Evolutionary conservation across 2,329 filamentous ascomycete species (phyloP).

Genomic region (Colletotrichum caudatum): DNA sequence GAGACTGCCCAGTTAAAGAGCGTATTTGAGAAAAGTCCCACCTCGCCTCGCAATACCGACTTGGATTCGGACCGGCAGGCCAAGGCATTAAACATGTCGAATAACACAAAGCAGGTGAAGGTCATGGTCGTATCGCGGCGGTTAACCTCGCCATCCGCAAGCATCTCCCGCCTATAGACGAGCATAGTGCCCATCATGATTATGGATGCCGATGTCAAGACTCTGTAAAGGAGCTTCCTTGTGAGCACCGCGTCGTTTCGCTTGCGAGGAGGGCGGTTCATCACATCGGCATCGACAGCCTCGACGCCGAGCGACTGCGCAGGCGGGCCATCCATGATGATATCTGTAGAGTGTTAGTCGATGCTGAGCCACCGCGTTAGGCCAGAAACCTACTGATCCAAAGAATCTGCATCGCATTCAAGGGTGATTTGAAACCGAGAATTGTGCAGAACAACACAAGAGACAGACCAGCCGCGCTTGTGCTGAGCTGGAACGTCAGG

Average conservation of each 20-base stretch:
- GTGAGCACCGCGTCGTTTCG: constrained; percentile 94
- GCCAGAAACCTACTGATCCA: constrained; percentile 89
- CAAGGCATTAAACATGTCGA: constrained; percentile 99
- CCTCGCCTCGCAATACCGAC: constrained; percentile 86
- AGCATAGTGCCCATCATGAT: constrained; percentile 94
- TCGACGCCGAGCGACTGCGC: constrained; percentile 98
- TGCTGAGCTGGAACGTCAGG: constrained; percentile 97
- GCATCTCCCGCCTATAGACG: constrained; percentile 93
- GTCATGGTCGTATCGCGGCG: constrained; percentile 99
- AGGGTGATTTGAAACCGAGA: constrained; percentile 91
- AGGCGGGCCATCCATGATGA: constrained; percentile 98
- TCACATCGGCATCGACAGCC: constrained; percentile 92
- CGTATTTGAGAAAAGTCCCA: constrained; percentile 85
- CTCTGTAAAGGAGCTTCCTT: constrained; percentile 81
- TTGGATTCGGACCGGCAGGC: constrained; percentile 93
- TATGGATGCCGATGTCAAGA: constrained; percentile 86
- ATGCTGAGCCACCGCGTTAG: neutral
- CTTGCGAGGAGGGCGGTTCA: constrained; percentile 86
- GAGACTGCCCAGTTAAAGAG: constrained; percentile 98
- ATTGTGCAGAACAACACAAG: constrained; percentile 93
- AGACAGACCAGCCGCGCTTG: constrained; percentile 91
- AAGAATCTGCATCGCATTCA: constrained; percentile 99
- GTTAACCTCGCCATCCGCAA: constrained; percentile 82
- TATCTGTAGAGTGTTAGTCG: constrained; percentile 70
- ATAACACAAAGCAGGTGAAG: constrained; percentile 98